These are phyloP conservation scores for Mariannaea elegans DNA, from an alignment of 2,329 filamentous ascomycete genomes.

Conservation along the genomic window DNA sequence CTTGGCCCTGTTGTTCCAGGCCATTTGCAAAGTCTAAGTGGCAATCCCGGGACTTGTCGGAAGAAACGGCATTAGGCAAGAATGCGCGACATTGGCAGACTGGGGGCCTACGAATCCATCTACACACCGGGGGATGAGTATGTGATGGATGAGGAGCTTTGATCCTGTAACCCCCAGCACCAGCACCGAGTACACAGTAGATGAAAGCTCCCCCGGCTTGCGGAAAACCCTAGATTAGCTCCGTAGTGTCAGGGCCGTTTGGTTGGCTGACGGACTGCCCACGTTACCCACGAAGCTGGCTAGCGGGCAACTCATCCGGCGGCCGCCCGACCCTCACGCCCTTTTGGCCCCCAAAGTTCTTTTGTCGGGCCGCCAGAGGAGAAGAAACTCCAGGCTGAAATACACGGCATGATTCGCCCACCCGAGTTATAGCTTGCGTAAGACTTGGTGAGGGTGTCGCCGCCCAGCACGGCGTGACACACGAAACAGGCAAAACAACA, in stretches of 20 bases:
- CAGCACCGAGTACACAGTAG: background rate
- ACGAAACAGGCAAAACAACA: slow-evolving; percentile 4
- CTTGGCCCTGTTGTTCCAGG: background rate
- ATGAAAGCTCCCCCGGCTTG: background rate
- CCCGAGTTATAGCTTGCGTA: background rate
- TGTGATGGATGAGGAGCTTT: background rate
- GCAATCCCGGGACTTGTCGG: slow-evolving; percentile 12
- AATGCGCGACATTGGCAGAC: background rate
- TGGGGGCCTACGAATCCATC: background rate
- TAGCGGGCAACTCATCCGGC: slow-evolving; percentile 1
- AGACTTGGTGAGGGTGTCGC: background rate
- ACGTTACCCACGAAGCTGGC: slow-evolving; percentile 12
- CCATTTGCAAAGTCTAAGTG: background rate
- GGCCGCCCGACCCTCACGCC: slow-evolving; percentile 8
- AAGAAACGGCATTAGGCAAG: background rate
- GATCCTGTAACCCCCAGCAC: background rate
- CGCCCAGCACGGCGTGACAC: background rate
- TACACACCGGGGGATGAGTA: background rate
- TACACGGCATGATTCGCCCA: background rate
- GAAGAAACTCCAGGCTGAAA: background rate
- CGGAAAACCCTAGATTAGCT: background rate
- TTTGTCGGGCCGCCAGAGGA: slow-evolving; percentile 15
- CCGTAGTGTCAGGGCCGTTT: background rate
- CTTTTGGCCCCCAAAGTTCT: slow-evolving; percentile 14
- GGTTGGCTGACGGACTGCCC: slow-evolving; percentile 11